Percentiles rank a stretch among this genome's conserved stretches.
Evolutionary conservation across 2,329 filamentous ascomycete species (phyloP).

Genomic region (Aspergillus viridinutans): DNA sequence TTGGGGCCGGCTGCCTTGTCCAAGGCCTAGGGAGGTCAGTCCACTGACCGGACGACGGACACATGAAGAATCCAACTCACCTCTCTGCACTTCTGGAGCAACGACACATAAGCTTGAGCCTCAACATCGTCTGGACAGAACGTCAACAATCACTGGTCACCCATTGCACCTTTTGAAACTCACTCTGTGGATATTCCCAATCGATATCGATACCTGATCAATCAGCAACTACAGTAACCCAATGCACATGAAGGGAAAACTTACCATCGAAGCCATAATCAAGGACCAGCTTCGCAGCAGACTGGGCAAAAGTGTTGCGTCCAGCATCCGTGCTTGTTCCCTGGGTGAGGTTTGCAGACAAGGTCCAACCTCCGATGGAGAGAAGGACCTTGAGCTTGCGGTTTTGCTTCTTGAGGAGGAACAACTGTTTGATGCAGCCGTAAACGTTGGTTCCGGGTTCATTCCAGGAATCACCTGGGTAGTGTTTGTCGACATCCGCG

Average conservation of each 20-base stretch:
- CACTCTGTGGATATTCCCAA: slow-evolving; percentile 46
- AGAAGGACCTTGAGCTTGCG: slow-evolving; percentile 74
- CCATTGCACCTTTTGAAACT: background rate
- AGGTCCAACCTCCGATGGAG: slow-evolving; percentile 78
- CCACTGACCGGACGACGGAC: background rate
- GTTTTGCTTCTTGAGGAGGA: slow-evolving; percentile 68
- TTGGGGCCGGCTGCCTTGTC: slow-evolving; percentile 36
- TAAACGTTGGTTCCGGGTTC: slow-evolving; percentile 69
- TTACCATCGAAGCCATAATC: slow-evolving; percentile 66
- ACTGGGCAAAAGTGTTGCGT: slow-evolving; percentile 63
- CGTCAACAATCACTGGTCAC: slow-evolving; percentile 9
- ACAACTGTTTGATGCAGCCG: slow-evolving; percentile 73
- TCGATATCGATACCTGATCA: slow-evolving; percentile 41
- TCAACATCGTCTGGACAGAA: slow-evolving; percentile 35
- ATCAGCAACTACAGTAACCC: background rate
- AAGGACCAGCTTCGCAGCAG: slow-evolving; percentile 70
- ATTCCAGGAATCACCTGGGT: slow-evolving; percentile 62
- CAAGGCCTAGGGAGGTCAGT: slow-evolving; percentile 24
- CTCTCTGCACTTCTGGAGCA: slow-evolving; percentile 41
- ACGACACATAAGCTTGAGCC: slow-evolving; percentile 40
- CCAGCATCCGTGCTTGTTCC: slow-evolving; percentile 62
- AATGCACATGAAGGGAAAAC: slow-evolving; percentile 2
- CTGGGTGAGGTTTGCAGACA: slow-evolving; percentile 69
- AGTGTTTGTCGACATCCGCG: slow-evolving; percentile 66
- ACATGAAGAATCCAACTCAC: slow-evolving; percentile 19